These are phyloP conservation scores for Raphanus raphanistrum DNA, from an alignment of 345 rosid species.

Conservation along the genomic window DNA sequence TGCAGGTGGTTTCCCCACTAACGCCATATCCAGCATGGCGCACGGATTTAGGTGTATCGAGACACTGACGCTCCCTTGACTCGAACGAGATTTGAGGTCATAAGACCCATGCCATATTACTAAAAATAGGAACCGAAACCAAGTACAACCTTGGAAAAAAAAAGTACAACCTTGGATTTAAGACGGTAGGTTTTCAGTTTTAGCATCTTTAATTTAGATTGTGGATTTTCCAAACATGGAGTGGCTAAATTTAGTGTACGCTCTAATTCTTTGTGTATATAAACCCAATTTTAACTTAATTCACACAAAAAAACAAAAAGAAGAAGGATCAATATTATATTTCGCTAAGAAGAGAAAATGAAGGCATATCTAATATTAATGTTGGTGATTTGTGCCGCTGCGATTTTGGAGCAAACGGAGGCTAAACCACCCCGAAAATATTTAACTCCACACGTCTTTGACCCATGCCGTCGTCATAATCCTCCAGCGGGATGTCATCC, in stretches of 20 bases:
- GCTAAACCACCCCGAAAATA: not conserved
- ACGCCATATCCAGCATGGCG: too few species aligned
- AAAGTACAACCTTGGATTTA: not conserved
- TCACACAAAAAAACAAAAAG: not conserved
- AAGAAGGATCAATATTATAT: slow-evolving; percentile 11
- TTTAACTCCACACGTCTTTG: not conserved
- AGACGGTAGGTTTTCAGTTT: not conserved
- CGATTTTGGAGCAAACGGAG: slow-evolving; percentile 19
- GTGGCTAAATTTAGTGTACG: not conserved
- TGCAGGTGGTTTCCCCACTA: too few species aligned
- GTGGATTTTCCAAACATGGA: not conserved
- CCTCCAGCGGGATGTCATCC: slow-evolving; percentile 15
- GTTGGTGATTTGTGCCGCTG: slow-evolving; percentile 17
- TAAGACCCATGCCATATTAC: not conserved
- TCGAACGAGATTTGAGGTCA: too few species aligned
- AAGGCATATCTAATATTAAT: slow-evolving; percentile 23
- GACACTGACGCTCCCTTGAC: too few species aligned
- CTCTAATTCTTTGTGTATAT: not conserved
- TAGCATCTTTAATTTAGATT: not conserved
- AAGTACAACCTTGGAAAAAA: not conserved
- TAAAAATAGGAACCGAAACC: not conserved
- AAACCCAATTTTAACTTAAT: not conserved
- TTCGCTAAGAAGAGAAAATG: not conserved
- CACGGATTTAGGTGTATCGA: too few species aligned
- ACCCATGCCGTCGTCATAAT: not conserved